Evolutionary conservation across 345 rosid genomes (phyloP), one percentile per base, ranked within the genome.

Genomic region (Eucalyptus cladocalyx): DNA sequence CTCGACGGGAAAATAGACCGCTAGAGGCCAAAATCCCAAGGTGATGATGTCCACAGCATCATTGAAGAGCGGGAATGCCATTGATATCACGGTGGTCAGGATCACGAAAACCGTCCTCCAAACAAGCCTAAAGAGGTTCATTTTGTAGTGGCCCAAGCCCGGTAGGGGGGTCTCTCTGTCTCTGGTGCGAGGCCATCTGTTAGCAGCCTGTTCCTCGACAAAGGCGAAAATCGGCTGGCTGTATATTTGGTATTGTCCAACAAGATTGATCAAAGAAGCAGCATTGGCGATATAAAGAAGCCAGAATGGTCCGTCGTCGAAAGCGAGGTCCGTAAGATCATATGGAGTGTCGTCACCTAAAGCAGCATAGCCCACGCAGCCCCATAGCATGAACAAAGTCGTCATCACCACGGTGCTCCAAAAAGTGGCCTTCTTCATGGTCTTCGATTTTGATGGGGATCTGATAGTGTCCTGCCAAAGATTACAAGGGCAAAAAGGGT

Each of bases 281-380:
- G 91, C 94, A 72, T 95, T 94, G 14, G 95, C 95, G 17, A 94
- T 92, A 86, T 93, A 92, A n/a, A 94, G 90, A 50, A 95, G 94
- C 96, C 95, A 95, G 89, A 89, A 95, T 8, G 95, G 96, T 80
- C 94, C n/a, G n/a, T n/a, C 91, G 54, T 90, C 80, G 88, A 92
- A 93, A 28, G 94, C 94, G 8, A 92, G 87, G 2, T 94, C 92
- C 0, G 93, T 92, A 86, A 94, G 91, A 86, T 95, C 88, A 11
- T 88, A 87, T 6, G 95, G 95, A 21, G 94, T 91, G 50, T 4
- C 13, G 88, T 95, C 93, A 24, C 96, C 96, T 1, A 94, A 95
- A 62, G 95, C 93, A 1, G 95, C 95, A 62, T 94, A 95, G 21
- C 95, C 95, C 91, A 94, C 89, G 91, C 94, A 94, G 12, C 96